phyloP scores from a whole-genome alignment of 2,329 filamentous ascomycete species.

The Ophiostoma angusticollis region DNA sequence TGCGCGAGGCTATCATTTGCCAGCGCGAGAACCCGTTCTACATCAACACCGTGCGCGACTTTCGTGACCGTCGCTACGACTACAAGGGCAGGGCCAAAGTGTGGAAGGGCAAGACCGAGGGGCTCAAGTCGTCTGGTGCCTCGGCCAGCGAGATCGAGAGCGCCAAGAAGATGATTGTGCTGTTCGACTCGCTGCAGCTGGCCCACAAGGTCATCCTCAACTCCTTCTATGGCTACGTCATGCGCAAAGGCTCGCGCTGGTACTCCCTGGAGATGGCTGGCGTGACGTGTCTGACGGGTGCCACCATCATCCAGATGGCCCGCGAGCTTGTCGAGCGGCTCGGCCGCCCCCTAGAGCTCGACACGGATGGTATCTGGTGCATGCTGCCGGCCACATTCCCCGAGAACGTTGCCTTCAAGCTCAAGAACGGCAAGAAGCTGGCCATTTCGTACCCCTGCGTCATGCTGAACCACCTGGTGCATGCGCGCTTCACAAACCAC shows the following conservation, averaged over 20 bases:
- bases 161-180: constrained; percentile 95
- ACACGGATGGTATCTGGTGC: constrained; percentile 99
- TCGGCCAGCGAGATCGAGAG: constrained; percentile 66
- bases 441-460: constrained; percentile 96
- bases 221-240: constrained; percentile 98
- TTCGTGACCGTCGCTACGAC: constrained; percentile 93
- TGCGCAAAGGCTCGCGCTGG: constrained; percentile 97
- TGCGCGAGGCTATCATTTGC: constrained; percentile 93
- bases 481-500: constrained; percentile 89
- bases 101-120: constrained; percentile 93
- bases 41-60: constrained; percentile 88
- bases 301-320: constrained; percentile 93
- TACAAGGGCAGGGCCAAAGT: constrained; percentile 98
- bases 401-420: constrained; percentile 87
- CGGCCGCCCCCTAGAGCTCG: constrained; percentile 81
- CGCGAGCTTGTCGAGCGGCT: constrained; percentile 86
- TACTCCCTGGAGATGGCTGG: constrained; percentile 99
- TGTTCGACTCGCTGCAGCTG: constrained; percentile 91
- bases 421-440: constrained; percentile 93
- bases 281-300: constrained; percentile 92
- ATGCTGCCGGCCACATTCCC: constrained; percentile 94
- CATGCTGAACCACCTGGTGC: constrained; percentile 97
- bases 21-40: constrained; percentile 98
- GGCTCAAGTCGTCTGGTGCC: constrained; percentile 72
- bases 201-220: constrained; percentile 99